phyloP scores from a whole-genome alignment of 176 grass and related monocot species.

The Eremochloa ophiuroides region DNA sequence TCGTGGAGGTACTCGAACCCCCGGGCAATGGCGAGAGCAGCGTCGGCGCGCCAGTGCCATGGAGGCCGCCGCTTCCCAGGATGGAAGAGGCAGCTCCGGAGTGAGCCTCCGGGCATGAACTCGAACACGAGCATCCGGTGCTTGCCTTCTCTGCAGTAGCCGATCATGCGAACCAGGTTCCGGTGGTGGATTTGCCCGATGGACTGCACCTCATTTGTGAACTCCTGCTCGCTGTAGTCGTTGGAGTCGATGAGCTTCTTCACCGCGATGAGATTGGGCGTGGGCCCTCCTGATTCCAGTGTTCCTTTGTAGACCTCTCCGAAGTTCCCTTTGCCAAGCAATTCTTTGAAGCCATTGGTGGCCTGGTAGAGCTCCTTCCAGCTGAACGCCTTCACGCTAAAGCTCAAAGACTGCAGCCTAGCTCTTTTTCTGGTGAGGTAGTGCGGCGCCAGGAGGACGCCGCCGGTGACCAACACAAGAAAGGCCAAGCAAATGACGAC shows the following conservation, averaged over 20 bases:
- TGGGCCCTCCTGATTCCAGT: background rate
- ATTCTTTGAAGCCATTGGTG: constrained; percentile 29
- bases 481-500: background rate
- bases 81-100: background rate
- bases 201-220: constrained; percentile 31
- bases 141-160: constrained; percentile 18
- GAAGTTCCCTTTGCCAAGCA: constrained; percentile 35
- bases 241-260: constrained; percentile 30
- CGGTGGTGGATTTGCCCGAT: constrained; percentile 34
- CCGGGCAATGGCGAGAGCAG: background rate
- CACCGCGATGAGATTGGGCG: background rate
- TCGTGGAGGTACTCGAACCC: constrained; percentile 30
- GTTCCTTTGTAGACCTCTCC: constrained; percentile 8
- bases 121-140: constrained; percentile 31
- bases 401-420: background rate
- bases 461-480: background rate
- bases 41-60: constrained; percentile 27
- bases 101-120: constrained; percentile 7
- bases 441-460: background rate
- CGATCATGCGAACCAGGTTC: constrained; percentile 28
- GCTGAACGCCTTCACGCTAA: constrained; percentile 9
- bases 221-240: constrained; percentile 21
- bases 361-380: constrained; percentile 13
- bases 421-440: background rate
- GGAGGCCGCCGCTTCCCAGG: background rate